Evolutionary conservation across 306 rosid species (phyloP), one percentile per base, ranked within the genome.

Genomic region (Malus fusca): DNA sequence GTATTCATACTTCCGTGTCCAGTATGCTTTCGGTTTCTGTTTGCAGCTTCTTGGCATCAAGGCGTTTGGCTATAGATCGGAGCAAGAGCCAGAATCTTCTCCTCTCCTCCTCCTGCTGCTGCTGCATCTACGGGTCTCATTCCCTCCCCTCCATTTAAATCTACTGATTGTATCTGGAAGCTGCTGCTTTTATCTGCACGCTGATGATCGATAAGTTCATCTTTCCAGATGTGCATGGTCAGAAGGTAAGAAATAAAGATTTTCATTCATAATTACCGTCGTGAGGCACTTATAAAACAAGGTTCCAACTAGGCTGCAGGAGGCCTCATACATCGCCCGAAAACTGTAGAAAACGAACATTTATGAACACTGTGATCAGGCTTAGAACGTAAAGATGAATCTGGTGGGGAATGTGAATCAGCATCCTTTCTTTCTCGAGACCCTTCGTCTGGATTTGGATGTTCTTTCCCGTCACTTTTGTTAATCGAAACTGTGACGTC

Each of bases 251-350:
- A 23, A 30, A 9, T 40, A 9, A 23, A 65, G 15, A 68, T 68
- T 69, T 28, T 18, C 69, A 59, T 58, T 6, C 13, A 28, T 26
- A 55, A 14, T 15, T 63, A 17, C 68, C 13, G 21, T 7, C 13
- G 44, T 5, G 28, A 12, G 18, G 48, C 3, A 40, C 46, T 15
- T 11, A 10, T 11, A 2, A 17, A 18, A 52, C 13, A 12, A 9
- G 14, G 66, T 19, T 53, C 51, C 55, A 22, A 18, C 46, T 75
- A 80, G 42, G 52, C 69, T n/a, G 84, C 3, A 11, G 79, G 73
- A 75, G 89, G 48, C 53, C 80, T 70, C 88, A 86, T 25, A 22
- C 97, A 90, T 61, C 81, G 80, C 4, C 90, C 88, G 56, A 83
- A 84, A 22, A 86, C 22, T 22, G 71, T 58, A 73, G 84, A 75